Percentiles rank a stretch among this genome's conserved stretches.
These are phyloP conservation scores for Xylaria sp. DNA, from an alignment of 2,329 filamentous ascomycete genomes.

Conservation along the genomic window DNA sequence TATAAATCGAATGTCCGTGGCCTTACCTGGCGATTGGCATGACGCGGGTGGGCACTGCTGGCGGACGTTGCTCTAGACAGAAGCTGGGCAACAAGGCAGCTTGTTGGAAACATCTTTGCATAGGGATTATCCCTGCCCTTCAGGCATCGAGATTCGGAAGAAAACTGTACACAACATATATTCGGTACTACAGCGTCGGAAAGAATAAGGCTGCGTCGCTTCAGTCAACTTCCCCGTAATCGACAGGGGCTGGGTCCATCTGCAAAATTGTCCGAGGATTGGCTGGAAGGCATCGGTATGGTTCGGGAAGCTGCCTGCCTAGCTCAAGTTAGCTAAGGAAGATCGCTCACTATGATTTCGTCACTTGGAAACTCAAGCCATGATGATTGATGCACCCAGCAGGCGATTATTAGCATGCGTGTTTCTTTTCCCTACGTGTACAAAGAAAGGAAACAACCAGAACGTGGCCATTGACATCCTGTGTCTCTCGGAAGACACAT, in stretches of 20 bases:
- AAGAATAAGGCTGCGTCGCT: constrained; percentile 6
- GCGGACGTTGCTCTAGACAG: constrained; percentile 16
- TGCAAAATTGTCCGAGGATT: not conserved
- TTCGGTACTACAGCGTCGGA: constrained; percentile 18
- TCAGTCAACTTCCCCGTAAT: not conserved
- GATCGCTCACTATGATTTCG: constrained; percentile 2
- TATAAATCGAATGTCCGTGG: not conserved
- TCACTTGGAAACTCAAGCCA: constrained; percentile 4
- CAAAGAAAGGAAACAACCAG: too few relatives aligned
- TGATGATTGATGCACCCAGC: not conserved
- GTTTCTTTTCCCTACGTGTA: not conserved
- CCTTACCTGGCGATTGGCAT: constrained; percentile 1
- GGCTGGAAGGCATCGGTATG: not conserved
- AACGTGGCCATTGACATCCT: constrained; percentile 1
- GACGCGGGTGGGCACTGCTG: constrained; percentile 16
- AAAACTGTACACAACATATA: constrained; percentile 17
- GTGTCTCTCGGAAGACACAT: not conserved
- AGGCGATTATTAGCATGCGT: not conserved
- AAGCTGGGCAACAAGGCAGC: constrained; percentile 17
- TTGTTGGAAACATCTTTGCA: constrained; percentile 2
- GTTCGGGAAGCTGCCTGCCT: constrained; percentile 10
- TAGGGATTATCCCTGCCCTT: constrained; percentile 20
- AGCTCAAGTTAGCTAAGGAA: not conserved
- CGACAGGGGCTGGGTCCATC: not conserved
- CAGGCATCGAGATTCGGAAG: constrained; percentile 21